phyloP scores from a whole-genome alignment of 257 asterid species.

The Nicotiana paniculata region DNA sequence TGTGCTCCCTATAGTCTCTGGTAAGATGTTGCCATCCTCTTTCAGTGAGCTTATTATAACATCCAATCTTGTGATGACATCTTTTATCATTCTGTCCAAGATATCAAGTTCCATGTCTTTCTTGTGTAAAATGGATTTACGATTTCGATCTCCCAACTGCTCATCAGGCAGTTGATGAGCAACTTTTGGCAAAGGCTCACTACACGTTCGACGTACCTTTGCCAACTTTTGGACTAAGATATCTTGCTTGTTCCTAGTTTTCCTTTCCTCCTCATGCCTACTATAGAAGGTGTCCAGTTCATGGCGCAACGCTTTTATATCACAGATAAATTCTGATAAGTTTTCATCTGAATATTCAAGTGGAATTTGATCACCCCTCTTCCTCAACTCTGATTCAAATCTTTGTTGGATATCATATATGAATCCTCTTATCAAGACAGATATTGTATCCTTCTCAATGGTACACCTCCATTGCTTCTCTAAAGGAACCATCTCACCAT shows the following conservation, averaged over 20 bases:
- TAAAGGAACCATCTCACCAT: conserved; percentile 40
- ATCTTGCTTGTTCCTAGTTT: background rate
- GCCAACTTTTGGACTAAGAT: background rate
- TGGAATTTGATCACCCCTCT: conserved; percentile 3
- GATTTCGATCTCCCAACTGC: conserved; percentile 21
- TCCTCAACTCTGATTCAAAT: conserved; percentile 26
- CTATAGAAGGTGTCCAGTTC: conserved; percentile 29
- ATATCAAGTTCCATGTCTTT: conserved; percentile 21
- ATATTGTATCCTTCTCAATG: conserved; percentile 49
- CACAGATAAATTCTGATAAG: conserved; percentile 27
- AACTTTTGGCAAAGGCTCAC: conserved; percentile 32
- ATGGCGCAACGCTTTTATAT: conserved; percentile 22
- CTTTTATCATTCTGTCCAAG: conserved; percentile 26
- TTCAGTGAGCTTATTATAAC: conserved; percentile 23
- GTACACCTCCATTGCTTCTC: conserved; percentile 61
- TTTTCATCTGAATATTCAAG: conserved; percentile 22
- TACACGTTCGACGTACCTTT: conserved; percentile 21
- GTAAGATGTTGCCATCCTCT: background rate
- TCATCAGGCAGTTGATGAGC: conserved; percentile 4
- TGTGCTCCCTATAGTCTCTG: conserved; percentile 15
- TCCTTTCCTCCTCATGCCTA: conserved; percentile 10
- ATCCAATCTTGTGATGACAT: conserved; percentile 33
- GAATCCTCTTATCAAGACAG: conserved; percentile 39
- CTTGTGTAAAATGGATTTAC: conserved; percentile 16
- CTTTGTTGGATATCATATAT: conserved; percentile 22